Evolutionary conservation across 805 yeast genomes (phyloP).

Genomic region (Vanderwaltozyma yarrowii): DNA sequence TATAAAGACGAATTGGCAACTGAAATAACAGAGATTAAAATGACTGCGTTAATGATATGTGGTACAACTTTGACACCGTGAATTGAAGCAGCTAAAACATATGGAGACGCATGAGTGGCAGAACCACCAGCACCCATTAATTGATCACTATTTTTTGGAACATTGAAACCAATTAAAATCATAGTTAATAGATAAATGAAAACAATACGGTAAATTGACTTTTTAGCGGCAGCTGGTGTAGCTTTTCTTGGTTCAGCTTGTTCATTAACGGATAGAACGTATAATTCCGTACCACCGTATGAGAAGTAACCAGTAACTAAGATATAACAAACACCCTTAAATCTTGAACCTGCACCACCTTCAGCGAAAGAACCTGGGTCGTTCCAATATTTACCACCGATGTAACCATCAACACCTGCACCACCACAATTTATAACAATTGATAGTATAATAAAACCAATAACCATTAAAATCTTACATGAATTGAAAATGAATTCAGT

Average conservation of each 20-base stretch:
- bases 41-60: constrained; percentile 64
- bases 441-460: constrained; percentile 48
- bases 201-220: constrained; percentile 54
- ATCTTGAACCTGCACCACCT: constrained; percentile 27
- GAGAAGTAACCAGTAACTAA: constrained; percentile 55
- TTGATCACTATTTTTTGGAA: constrained; percentile 45
- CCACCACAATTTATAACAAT: constrained; percentile 52
- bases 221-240: constrained; percentile 54
- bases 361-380: constrained; percentile 40
- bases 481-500: constrained; percentile 49
- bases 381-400: constrained; percentile 52
- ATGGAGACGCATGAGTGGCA: constrained; percentile 57
- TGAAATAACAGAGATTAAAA: constrained; percentile 60
- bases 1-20: constrained; percentile 70
- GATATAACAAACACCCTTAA: constrained; percentile 57
- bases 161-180: constrained; percentile 47
- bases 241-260: constrained; percentile 48
- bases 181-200: constrained; percentile 47
- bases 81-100: constrained; percentile 56
- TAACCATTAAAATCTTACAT: constrained; percentile 46
- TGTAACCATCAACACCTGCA: constrained; percentile 41
- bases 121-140: constrained; percentile 42
- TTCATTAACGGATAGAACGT: constrained; percentile 60
- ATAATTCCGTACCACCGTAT: constrained; percentile 57
- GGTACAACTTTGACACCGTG: constrained; percentile 60